phyloP scores from a whole-genome alignment of 345 rosid species.

The Pistacia integerrima region DNA sequence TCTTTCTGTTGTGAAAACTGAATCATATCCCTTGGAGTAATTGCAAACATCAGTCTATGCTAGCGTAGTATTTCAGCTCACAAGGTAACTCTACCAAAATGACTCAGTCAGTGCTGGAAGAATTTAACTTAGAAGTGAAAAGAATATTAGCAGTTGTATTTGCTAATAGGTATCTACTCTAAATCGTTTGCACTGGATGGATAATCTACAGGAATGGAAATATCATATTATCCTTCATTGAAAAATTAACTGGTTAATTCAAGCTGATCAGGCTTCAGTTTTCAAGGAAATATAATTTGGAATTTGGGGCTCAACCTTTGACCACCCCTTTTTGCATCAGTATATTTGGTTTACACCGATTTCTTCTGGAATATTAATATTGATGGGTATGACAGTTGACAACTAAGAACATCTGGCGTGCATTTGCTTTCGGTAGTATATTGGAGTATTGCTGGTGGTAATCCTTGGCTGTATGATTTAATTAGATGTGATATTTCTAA shows the following conservation, averaged over 20 bases:
- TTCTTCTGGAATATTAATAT: not conserved
- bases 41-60: not conserved
- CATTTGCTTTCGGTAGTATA: not conserved
- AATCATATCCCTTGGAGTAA: not conserved
- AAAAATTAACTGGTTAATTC: not conserved
- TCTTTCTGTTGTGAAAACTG: not conserved
- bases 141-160: not conserved
- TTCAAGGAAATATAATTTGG: not conserved
- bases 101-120: not conserved
- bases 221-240: not conserved
- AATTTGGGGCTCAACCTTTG: not conserved
- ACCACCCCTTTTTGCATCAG: not conserved
- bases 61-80: not conserved
- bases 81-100: not conserved
- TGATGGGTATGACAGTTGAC: not conserved
- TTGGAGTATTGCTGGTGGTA: not conserved
- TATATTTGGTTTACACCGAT: not conserved
- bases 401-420: not conserved
- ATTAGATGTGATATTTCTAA: not conserved
- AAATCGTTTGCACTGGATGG: not conserved
- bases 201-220: not conserved
- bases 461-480: not conserved
- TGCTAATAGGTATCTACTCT: not conserved
- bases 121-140: not conserved
- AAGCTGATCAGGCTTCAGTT: not conserved